Conservation (phyloP, 2,329 filamentous ascomycete species). For the Aspergillus ibericus region DNA sequence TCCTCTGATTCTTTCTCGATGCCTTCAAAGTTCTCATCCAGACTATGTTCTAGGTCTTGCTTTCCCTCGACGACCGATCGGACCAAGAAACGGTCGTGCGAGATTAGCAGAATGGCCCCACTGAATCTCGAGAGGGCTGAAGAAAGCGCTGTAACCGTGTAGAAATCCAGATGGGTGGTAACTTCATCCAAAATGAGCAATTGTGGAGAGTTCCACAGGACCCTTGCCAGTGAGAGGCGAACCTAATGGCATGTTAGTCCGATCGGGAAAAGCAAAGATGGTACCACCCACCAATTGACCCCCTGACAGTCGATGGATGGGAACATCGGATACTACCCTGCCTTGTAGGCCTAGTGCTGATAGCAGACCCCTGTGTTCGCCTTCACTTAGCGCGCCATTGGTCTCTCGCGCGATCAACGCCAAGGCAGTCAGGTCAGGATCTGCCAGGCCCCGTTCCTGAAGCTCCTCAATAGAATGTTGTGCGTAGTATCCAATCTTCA, state of each 20-base stretch:
- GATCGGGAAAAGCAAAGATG: neutral
- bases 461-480: slow-evolving; percentile 75
- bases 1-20: slow-evolving; percentile 49
- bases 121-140: slow-evolving; percentile 66
- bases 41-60: slow-evolving; percentile 38
- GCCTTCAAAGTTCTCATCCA: slow-evolving; percentile 48
- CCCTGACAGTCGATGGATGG: slow-evolving; percentile 71
- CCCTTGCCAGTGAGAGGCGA: slow-evolving; percentile 63
- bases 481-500: slow-evolving; percentile 74
- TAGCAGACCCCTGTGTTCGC: slow-evolving; percentile 66
- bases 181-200: slow-evolving; percentile 76
- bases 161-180: slow-evolving; percentile 81
- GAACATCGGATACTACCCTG: slow-evolving; percentile 69
- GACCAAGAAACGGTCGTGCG: slow-evolving; percentile 81
- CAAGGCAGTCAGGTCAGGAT: slow-evolving; percentile 63
- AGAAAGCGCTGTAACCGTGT: slow-evolving; percentile 72
- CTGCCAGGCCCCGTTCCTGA: slow-evolving; percentile 54
- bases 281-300: slow-evolving; percentile 67
- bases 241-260: slow-evolving; percentile 35
- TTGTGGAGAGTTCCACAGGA: slow-evolving; percentile 70
- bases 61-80: slow-evolving; percentile 69
- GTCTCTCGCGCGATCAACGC: slow-evolving; percentile 60
- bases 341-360: slow-evolving; percentile 70
- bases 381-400: slow-evolving; percentile 59
- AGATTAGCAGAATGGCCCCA: slow-evolving; percentile 74